A percentile compares a stretch with the other conserved stretches of the same genome.
Evolutionary conservation across 805 yeast species (phyloP).

Genomic region (Kazachstania psychrophila): DNA sequence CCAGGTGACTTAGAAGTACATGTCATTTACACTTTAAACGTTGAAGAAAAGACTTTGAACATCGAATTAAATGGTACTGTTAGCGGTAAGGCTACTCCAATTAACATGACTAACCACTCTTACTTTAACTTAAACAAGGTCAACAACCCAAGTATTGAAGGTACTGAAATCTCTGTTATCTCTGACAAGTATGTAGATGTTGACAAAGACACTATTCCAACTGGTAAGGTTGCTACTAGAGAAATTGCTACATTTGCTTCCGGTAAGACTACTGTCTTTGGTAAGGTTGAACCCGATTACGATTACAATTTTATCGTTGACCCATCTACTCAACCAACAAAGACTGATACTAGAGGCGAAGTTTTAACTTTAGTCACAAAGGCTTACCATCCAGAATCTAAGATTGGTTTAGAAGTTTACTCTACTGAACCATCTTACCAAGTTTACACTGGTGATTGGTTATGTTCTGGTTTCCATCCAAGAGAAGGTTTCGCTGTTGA

Average conservation of each 20-base stretch:
- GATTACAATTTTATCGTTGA: slow-evolving; percentile 42
- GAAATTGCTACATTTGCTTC: slow-evolving; percentile 21
- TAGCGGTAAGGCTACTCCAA: slow-evolving; percentile 37
- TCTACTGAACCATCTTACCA: slow-evolving; percentile 63
- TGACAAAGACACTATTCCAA: slow-evolving; percentile 34
- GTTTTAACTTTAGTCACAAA: slow-evolving; percentile 33
- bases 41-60: slow-evolving; percentile 30
- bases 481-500: slow-evolving; percentile 54
- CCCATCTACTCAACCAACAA: slow-evolving; percentile 12
- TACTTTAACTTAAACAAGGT: slow-evolving; percentile 43
- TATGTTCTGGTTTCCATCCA: slow-evolving; percentile 30
- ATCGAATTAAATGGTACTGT: slow-evolving; percentile 36
- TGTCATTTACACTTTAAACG: slow-evolving; percentile 39
- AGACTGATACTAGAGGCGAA: slow-evolving; percentile 32
- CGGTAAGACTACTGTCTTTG: slow-evolving; percentile 22
- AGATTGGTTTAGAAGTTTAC: slow-evolving; percentile 34
- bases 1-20: slow-evolving; percentile 46
- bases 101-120: slow-evolving; percentile 54
- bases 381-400: slow-evolving; percentile 38
- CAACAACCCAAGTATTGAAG: slow-evolving; percentile 27
- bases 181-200: slow-evolving; percentile 37
- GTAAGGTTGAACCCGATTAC: slow-evolving; percentile 28
- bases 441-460: slow-evolving; percentile 51
- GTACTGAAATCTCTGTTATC: slow-evolving; percentile 32
- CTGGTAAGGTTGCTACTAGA: slow-evolving; percentile 34